Conservation (phyloP, 2,329 filamentous ascomycete genomes). For the Calonectria honghensis region DNA sequence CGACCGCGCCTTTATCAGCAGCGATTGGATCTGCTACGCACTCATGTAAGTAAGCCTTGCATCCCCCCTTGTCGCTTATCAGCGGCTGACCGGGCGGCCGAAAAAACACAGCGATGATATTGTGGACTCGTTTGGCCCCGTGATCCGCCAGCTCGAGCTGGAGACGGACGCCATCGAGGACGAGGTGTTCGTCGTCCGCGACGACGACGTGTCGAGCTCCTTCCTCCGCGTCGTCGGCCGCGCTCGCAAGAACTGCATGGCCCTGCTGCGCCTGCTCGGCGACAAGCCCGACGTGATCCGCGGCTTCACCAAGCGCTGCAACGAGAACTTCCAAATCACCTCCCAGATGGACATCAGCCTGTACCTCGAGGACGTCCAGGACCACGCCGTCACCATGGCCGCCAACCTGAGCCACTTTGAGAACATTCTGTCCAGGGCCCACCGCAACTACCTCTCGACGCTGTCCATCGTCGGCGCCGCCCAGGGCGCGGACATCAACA, state of each 20-base stretch:
- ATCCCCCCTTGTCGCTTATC: conserved; percentile 39
- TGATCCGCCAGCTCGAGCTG: conserved; percentile 89
- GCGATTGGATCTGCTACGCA: conserved; percentile 99
- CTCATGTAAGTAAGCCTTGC: conserved; percentile 81
- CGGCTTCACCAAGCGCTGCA: conserved; percentile 98
- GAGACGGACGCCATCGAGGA: conserved; percentile 97
- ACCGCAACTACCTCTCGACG: conserved; percentile 97
- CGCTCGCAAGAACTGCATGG: conserved; percentile 95
- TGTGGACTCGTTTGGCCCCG: conserved; percentile 94
- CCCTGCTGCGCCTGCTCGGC: conserved; percentile 91
- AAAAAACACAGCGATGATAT: conserved; percentile 84
- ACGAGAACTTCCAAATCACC: conserved; percentile 96
- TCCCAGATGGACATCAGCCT: conserved; percentile 97
- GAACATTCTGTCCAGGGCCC: conserved; percentile 95
- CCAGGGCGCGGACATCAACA: conserved; percentile 91
- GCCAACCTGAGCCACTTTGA: conserved; percentile 96
- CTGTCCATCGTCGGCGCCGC: conserved; percentile 93
- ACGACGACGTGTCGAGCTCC: conserved; percentile 90
- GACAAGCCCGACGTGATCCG: conserved; percentile 98
- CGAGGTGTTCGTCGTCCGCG: conserved; percentile 92
- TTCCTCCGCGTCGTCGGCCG: conserved; percentile 93
- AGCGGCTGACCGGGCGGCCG: conserved; percentile 56
- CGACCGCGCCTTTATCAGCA: conserved; percentile 94
- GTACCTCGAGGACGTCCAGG: conserved; percentile 97
- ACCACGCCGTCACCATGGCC: conserved; percentile 99